A percentile compares a stretch with the other conserved stretches of the same genome.
phyloP scores from a whole-genome alignment of 441 rosid genomes.

The Aleurites moluccanus region DNA sequence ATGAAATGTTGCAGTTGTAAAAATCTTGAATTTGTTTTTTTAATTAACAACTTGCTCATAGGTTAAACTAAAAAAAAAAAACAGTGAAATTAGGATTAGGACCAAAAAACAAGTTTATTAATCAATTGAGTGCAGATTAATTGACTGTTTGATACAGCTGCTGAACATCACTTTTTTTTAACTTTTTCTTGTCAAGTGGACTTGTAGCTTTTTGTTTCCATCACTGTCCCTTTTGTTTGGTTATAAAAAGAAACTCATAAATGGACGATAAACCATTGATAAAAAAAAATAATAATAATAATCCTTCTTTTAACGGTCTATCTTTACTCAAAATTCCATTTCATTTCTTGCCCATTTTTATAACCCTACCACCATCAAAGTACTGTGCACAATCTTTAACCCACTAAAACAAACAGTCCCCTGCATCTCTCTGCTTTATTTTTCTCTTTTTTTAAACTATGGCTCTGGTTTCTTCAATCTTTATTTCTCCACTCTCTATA shows the following conservation, averaged over 20 bases:
- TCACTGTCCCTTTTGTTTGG: not conserved
- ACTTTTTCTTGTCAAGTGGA: no score
- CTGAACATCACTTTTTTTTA: no score
- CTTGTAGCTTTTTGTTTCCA: not conserved
- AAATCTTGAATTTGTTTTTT: no score
- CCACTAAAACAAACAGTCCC: not conserved
- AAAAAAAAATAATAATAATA: not conserved
- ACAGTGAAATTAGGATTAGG: no score
- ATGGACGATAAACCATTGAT: not conserved
- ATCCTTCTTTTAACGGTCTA: not conserved
- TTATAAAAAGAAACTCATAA: not conserved
- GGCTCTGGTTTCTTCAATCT: slow-evolving; percentile 49
- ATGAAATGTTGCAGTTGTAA: no score
- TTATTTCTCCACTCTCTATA: slow-evolving; percentile 37
- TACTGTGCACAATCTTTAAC: not conserved
- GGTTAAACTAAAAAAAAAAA: no score
- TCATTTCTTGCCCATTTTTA: not conserved
- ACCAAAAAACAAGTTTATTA: no score
- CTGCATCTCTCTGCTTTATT: not conserved
- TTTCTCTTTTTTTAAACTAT: slow-evolving; percentile 13
- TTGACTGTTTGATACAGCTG: no score
- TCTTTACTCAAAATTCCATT: not conserved
- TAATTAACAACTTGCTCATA: no score
- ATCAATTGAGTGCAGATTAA: no score
- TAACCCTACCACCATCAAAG: not conserved